A percentile compares a stretch with the other conserved stretches of the same genome.
Evolutionary conservation across 2,329 filamentous ascomycete genomes (phyloP).

Genomic region (Trichoderma endophyticum): DNA sequence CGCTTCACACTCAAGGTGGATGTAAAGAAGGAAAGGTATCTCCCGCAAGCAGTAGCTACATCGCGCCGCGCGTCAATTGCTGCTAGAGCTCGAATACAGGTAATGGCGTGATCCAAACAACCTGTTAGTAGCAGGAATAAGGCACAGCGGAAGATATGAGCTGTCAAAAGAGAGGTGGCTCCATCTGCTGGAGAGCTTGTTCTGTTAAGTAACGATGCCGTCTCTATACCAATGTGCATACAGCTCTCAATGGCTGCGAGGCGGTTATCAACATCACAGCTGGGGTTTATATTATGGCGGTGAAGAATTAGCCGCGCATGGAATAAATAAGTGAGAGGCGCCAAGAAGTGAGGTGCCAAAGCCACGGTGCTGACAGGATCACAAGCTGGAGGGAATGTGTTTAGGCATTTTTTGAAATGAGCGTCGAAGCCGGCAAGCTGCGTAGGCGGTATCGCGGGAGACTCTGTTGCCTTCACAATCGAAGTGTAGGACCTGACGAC

Average conservation of each 20-base stretch:
- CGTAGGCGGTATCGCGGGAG: constrained; percentile 61
- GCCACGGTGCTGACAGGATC: constrained; percentile 63
- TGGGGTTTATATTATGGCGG: constrained; percentile 79
- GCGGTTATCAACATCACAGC: constrained; percentile 63
- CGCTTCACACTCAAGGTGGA: constrained; percentile 59
- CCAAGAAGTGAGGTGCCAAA: constrained; percentile 70
- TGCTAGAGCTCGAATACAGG: constrained; percentile 68
- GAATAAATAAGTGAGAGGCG: constrained; percentile 74
- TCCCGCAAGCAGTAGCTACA: constrained; percentile 74
- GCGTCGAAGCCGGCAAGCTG: constrained; percentile 76
- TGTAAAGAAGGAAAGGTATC: constrained; percentile 79
- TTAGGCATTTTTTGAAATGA: constrained; percentile 73
- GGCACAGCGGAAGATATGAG: constrained; percentile 83
- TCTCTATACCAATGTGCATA: constrained; percentile 70
- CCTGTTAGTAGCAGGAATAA: constrained; percentile 75
- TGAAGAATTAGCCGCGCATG: constrained; percentile 82
- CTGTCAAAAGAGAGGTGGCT: constrained; percentile 71
- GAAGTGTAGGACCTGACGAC: constrained; percentile 75
- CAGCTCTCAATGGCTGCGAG: constrained; percentile 74
- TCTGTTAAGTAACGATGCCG: constrained; percentile 70
- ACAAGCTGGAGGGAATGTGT: constrained; percentile 71
- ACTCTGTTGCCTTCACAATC: constrained; percentile 66
- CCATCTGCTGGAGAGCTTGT: constrained; percentile 60
- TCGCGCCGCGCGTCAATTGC: constrained; percentile 69
- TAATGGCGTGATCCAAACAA: constrained; percentile 68